Percentiles rank a stretch among this genome's conserved stretches.
These are phyloP conservation scores for Cryptococcus neoformans DNA, from an alignment of 1,284 basidiomycete genomes.

Conservation along the genomic window DNA sequence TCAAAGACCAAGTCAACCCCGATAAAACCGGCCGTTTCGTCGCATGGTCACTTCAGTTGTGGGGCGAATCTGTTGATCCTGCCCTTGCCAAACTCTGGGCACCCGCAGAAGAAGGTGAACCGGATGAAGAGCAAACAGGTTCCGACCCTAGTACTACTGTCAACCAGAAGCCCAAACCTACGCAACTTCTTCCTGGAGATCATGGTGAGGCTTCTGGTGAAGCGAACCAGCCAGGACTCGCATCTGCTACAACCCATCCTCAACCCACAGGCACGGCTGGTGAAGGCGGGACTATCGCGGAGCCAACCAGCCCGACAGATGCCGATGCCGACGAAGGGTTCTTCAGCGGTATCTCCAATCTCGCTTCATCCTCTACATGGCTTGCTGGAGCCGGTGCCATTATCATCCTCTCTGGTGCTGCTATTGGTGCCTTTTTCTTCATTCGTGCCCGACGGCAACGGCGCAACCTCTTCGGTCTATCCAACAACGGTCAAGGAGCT, in stretches of 20 bases:
- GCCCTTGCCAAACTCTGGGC: conserved; percentile 62
- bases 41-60: conserved; percentile 89
- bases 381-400: conserved; percentile 76
- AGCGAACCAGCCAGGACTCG: conserved; percentile 35
- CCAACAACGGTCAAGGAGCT: conserved; percentile 39
- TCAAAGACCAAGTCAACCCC: conserved; percentile 69
- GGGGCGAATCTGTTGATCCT: conserved; percentile 84
- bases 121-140: conserved; percentile 49
- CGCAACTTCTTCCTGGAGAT: conserved; percentile 78
- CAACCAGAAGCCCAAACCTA: conserved; percentile 75
- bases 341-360: conserved; percentile 74
- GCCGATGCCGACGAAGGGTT: conserved; percentile 68
- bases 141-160: conserved; percentile 49
- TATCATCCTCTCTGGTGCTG: conserved; percentile 59
- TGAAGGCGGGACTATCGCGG: conserved; percentile 10
- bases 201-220: conserved; percentile 58
- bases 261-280: conserved; percentile 8
- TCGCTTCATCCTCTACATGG: conserved; percentile 77
- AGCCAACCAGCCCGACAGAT: conserved; percentile 18
- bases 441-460: conserved; percentile 59
- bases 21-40: conserved; percentile 72
- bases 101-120: conserved; percentile 43
- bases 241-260: conserved; percentile 12
- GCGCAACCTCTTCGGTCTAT: conserved; percentile 45
- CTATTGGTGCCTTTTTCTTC: conserved; percentile 59